Evolutionary conservation across 768 basidiomycete genomes (phyloP), one percentile per base, ranked within the genome.

Genomic region (Hygrophoropsis aurantiaca): DNA sequence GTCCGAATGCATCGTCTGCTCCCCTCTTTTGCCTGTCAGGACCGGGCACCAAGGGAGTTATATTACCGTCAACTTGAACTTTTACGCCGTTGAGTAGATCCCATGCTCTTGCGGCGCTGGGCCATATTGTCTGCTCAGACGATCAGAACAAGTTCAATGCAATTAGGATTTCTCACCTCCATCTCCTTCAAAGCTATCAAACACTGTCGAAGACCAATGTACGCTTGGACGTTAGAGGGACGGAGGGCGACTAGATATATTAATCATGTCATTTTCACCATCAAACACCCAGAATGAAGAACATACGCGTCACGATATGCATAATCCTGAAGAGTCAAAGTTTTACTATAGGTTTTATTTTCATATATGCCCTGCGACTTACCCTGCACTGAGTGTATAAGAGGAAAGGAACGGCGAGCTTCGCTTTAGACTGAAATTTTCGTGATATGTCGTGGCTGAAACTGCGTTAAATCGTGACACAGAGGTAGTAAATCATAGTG

Each of bases 321-420:
- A 89, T 87, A 55, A 90, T 85, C 23, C 88, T 89, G 58, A 18
- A 13, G 6, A 30, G 13, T 13, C 27, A 46, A 37, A n/a, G 38
- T 44, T 53, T 58, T 32, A 44, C 37, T 54, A 44, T 49, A 35
- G 27, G 40, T 45, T 40, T 42, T 19, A 39, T 24, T 36, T 44
- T 18, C 10, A 20, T 8, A 32, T 5, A 46, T n/a, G 33, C 4
- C 3, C 18, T 34, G 34, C n/a, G 13, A 69, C 85, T 55, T 64
- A 90, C 87, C 85, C 82, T 46, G 87, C 81, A 53, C 77, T 78
- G 24, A 90, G 75, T 18, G 89, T 70, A 64, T 84, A 86, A 8
- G 84, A 80, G 8, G 84, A 80, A 45, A 87, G 60, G 63, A 87
- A 82, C 2, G 88, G 77, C 1, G 87, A 80, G 15, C 75, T 70